Conservation (phyloP, 2,329 filamentous ascomycete species). For the Berkeleyomyces rouxiae region DNA sequence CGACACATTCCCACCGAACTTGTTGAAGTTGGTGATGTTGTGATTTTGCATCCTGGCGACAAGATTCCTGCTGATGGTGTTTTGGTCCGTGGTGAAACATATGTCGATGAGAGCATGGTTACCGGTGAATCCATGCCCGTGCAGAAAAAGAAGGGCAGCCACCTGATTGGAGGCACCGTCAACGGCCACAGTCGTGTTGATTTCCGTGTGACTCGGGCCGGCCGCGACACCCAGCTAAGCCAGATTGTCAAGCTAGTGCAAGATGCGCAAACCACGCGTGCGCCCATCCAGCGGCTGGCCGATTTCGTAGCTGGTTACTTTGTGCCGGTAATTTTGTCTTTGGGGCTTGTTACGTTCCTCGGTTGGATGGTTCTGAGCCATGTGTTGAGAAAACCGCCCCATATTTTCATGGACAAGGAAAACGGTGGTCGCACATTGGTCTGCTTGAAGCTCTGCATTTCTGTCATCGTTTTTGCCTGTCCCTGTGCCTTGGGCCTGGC, state of each 20-base stretch:
- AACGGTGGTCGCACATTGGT: constrained; percentile 92
- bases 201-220: constrained; percentile 80
- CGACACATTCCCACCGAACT: constrained; percentile 75
- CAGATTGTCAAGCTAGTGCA: constrained; percentile 98
- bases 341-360: constrained; percentile 72
- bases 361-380: constrained; percentile 94
- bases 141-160: constrained; percentile 63
- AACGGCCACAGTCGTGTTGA: constrained; percentile 86
- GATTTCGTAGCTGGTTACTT: constrained; percentile 89
- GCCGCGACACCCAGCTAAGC: constrained; percentile 88
- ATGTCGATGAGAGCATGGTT: constrained; percentile 95
- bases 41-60: constrained; percentile 83
- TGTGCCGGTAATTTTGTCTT: constrained; percentile 70
- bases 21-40: constrained; percentile 83
- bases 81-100: constrained; percentile 77
- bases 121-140: constrained; percentile 95
- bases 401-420: constrained; percentile 63
- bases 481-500: constrained; percentile 92
- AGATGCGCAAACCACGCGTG: constrained; percentile 84
- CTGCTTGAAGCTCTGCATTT: constrained; percentile 92
- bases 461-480: constrained; percentile 95
- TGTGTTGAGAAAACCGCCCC: constrained; percentile 63
- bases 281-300: constrained; percentile 84
- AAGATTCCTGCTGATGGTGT: constrained; percentile 90
- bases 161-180: constrained; percentile 83